Conservation (phyloP, 1,139 yeast genomes). For the Kodamaea sp. region DNA sequence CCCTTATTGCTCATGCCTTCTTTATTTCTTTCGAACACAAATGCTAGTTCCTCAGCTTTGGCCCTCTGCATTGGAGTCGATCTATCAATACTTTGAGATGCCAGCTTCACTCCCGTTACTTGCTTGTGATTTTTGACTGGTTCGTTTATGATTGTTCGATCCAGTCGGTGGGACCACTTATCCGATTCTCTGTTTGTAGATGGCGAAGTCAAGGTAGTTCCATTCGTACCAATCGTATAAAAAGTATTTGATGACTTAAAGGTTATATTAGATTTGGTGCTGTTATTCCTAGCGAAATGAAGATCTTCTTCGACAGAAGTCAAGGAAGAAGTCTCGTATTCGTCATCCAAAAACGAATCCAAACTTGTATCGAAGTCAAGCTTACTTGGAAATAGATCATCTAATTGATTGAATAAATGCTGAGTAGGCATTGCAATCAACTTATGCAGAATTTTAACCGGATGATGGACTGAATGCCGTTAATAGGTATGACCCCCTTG, state of each 20-base stretch:
- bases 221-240: conserved; percentile 9
- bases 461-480: too few relatives aligned
- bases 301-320: conserved; percentile 5
- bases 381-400: conserved; percentile 6
- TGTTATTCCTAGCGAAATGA: conserved; percentile 12
- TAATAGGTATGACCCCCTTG: too few relatives aligned
- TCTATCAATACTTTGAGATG: too few relatives aligned
- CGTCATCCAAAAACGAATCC: conserved; percentile 6
- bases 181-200: conserved; percentile 2
- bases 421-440: conserved; percentile 9
- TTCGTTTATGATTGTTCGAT: neutral
- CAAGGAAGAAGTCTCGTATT: conserved; percentile 2
- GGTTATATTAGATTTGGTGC: conserved; percentile 16
- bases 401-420: conserved; percentile 10
- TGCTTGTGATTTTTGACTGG: neutral
- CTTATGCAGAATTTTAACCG: neutral
- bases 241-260: conserved; percentile 9
- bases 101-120: too few relatives aligned
- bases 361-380: conserved; percentile 6
- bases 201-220: conserved; percentile 6
- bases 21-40: too few relatives aligned
- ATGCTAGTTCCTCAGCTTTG: too few relatives aligned
- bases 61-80: too few relatives aligned
- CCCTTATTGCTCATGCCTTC: too few relatives aligned
- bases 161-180: too few relatives aligned